Evolutionary conservation across 2,329 filamentous ascomycete species (phyloP).

Genomic region (Immersiporthe knoxdaviesiana): DNA sequence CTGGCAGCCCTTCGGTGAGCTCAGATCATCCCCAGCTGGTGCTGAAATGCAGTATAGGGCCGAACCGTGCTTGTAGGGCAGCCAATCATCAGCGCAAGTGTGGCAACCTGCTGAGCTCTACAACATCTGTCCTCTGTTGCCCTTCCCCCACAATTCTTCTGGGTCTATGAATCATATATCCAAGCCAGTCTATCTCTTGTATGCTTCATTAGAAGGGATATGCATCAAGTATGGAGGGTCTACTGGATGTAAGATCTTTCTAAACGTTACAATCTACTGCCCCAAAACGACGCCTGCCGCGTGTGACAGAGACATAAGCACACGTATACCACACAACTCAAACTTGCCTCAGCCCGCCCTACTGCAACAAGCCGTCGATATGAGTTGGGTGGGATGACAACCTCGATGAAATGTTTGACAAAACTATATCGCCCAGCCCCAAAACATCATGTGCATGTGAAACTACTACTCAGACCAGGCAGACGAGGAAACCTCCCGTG

Average conservation of each 20-base stretch:
- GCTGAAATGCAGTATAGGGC: background rate
- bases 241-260: background rate
- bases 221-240: background rate
- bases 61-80: too few species aligned
- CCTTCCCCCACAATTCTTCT: background rate
- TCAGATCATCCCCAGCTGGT: background rate
- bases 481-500: background rate
- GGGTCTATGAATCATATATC: background rate
- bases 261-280: background rate
- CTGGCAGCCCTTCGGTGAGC: background rate
- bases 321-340: background rate
- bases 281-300: background rate
- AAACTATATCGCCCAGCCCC: background rate
- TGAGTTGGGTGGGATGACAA: background rate
- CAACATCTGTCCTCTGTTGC: background rate
- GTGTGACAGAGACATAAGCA: background rate
- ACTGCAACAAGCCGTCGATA: background rate
- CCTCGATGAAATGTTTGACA: background rate
- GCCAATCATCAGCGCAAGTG: background rate
- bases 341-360: background rate
- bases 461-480: background rate
- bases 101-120: background rate
- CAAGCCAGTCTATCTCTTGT: background rate
- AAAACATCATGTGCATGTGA: background rate
- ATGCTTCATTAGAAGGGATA: background rate